Conservation (phyloP, 2,329 filamentous ascomycete species). For the Phialemoniopsis sp. region DNA sequence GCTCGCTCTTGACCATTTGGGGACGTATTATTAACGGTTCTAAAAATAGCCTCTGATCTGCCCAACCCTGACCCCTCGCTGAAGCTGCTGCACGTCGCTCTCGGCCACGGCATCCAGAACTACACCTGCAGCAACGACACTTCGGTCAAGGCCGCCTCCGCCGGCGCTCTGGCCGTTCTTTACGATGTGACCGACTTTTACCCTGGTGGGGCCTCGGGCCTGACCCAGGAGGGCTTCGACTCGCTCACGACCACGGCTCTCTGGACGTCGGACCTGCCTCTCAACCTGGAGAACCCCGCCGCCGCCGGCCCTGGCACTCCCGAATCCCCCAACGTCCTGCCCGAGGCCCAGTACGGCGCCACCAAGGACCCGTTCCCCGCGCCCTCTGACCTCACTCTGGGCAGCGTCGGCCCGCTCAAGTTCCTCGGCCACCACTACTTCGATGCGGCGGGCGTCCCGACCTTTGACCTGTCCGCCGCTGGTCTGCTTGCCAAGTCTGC, state of each 20-base stretch:
- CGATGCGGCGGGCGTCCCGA: slow-evolving; percentile 46
- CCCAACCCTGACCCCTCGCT: slow-evolving; percentile 30
- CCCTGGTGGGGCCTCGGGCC: slow-evolving; percentile 36
- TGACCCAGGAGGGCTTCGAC: slow-evolving; percentile 31
- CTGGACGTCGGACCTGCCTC: slow-evolving; percentile 36
- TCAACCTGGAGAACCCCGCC: slow-evolving; percentile 34
- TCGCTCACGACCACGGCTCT: slow-evolving; percentile 34
- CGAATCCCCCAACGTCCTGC: slow-evolving; percentile 14
- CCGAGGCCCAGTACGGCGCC: slow-evolving; percentile 30
- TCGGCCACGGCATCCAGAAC: slow-evolving; percentile 66
- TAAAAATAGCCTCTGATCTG: slow-evolving; percentile 33
- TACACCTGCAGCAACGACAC: slow-evolving; percentile 51
- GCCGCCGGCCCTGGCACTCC: slow-evolving; percentile 18
- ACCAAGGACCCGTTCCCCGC: slow-evolving; percentile 41
- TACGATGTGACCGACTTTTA: slow-evolving; percentile 53
- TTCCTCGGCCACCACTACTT: slow-evolving; percentile 67
- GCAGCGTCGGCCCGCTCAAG: slow-evolving; percentile 19
- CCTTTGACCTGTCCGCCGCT: slow-evolving; percentile 49
- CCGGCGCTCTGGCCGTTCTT: slow-evolving; percentile 55
- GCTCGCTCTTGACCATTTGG: background rate
- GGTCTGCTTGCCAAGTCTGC: slow-evolving; percentile 35
- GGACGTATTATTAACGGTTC: background rate
- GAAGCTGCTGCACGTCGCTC: slow-evolving; percentile 47
- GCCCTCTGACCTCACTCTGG: slow-evolving; percentile 24
- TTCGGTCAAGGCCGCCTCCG: slow-evolving; percentile 27